A percentile compares a stretch with the other conserved stretches of the same genome.
Conservation (phyloP, 1,284 basidiomycete species). For the Ganoderma sp. region DNA sequence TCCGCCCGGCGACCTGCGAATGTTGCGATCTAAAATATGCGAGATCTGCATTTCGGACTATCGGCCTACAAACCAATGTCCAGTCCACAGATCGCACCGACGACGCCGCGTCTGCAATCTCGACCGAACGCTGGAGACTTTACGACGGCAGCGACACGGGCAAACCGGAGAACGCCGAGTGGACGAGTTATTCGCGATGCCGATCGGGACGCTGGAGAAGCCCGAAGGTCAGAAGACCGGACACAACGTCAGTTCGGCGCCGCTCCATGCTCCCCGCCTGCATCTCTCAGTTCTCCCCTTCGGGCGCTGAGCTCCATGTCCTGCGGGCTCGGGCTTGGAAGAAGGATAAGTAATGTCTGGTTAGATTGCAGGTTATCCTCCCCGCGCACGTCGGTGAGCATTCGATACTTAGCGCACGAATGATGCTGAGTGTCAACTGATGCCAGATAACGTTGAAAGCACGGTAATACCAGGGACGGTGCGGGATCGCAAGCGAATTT, state of each 20-base stretch:
- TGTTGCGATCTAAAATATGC: not conserved
- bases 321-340: not conserved
- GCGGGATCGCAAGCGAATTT: not conserved
- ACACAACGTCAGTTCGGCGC: not conserved
- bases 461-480: not conserved
- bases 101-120: not conserved
- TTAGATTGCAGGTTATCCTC: not conserved
- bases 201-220: conserved; percentile 10
- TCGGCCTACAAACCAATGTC: not conserved
- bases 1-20: not conserved
- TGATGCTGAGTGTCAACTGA: not conserved
- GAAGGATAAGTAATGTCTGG: not conserved
- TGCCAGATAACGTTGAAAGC: conserved; percentile 2
- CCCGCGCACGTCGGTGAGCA: not conserved
- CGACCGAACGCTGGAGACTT: not conserved
- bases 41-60: not conserved
- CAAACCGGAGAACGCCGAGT: conserved; percentile 6
- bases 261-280: not conserved
- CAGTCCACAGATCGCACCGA: not conserved
- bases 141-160: not conserved
- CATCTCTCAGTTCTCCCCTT: too few relatives aligned
- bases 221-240: conserved; percentile 2
- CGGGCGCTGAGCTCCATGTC: not conserved
- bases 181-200: conserved; percentile 4
- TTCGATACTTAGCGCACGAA: not conserved